These are phyloP conservation scores for Neofusicoccum kwambonambiense DNA, from an alignment of 2,329 filamentous ascomycete species.

Conservation along the genomic window DNA sequence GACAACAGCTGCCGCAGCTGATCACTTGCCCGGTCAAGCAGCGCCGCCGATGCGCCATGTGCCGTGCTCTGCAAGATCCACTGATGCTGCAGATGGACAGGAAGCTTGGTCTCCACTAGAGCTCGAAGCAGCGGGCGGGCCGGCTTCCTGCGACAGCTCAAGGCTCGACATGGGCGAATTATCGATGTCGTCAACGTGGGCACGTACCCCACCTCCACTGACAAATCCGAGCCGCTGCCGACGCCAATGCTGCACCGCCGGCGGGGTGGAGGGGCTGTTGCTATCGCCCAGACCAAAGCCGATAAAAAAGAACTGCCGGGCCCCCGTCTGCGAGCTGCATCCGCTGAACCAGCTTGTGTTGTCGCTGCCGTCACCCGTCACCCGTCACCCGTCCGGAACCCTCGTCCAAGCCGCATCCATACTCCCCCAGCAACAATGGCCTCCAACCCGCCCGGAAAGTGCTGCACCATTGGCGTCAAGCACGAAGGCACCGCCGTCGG, in stretches of 20 bases:
- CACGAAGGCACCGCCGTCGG: constrained; percentile 52
- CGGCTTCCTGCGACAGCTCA: not conserved
- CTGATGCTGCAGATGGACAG: not conserved
- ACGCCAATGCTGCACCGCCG: not conserved
- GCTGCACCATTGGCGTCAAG: constrained; percentile 51
- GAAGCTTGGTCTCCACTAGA: not conserved
- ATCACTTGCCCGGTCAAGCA: not conserved
- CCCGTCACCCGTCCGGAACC: not conserved
- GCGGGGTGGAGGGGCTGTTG: constrained; percentile 2
- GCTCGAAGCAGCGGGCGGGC: not conserved
- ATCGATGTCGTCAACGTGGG: constrained; percentile 1
- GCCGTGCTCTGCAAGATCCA: not conserved
- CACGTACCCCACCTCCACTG: not conserved
- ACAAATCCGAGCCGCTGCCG: constrained; percentile 6
- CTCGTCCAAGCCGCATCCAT: not conserved
- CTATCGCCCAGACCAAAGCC: not conserved
- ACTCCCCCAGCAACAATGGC: constrained; percentile 40
- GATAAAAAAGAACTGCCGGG: not conserved
- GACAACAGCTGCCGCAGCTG: not conserved
- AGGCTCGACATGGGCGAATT: not conserved
- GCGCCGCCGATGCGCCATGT: not conserved
- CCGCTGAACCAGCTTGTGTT: not conserved
- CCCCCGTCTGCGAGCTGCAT: not conserved
- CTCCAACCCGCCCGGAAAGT: constrained; percentile 50
- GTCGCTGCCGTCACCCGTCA: not conserved